Evolutionary conservation across 108 stramenopile genomes (phyloP).

Genomic region (Conticribra weissflogii): DNA sequence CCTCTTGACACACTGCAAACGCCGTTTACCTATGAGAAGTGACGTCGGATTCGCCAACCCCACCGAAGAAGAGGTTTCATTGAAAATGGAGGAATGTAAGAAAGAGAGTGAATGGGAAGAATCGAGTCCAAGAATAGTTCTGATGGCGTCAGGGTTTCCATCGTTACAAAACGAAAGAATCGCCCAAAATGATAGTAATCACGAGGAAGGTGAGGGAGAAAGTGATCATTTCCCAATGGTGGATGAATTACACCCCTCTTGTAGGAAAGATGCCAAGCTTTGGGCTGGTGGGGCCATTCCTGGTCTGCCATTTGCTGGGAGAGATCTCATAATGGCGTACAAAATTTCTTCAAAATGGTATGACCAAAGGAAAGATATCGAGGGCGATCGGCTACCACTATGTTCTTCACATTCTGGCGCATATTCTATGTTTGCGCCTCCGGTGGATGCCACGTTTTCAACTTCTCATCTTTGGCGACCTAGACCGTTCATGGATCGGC

Average conservation of each 20-base stretch:
- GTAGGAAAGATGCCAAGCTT: slow-evolving; percentile 17
- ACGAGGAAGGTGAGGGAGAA: slow-evolving; percentile 53
- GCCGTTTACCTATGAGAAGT: slow-evolving; percentile 70
- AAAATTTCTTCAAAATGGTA: slow-evolving; percentile 23
- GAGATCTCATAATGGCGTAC: slow-evolving; percentile 60
- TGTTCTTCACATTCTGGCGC: slow-evolving; percentile 19
- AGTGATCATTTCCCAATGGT: slow-evolving; percentile 6
- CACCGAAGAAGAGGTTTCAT: slow-evolving; percentile 57
- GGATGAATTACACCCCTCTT: slow-evolving; percentile 19
- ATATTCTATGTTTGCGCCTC: slow-evolving; percentile 74
- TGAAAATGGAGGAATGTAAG: slow-evolving; percentile 72
- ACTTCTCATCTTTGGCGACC: slow-evolving; percentile 71
- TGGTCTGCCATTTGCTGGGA: slow-evolving; percentile 67
- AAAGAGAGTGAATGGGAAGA: slow-evolving; percentile 86
- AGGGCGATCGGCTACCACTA: neutral
- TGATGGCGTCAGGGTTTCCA: slow-evolving; percentile 51
- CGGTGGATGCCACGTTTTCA: slow-evolving; percentile 70
- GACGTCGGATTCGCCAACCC: slow-evolving; percentile 88
- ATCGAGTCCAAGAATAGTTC: slow-evolving; percentile 75
- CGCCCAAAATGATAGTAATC: neutral
- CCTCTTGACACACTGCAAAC: slow-evolving; percentile 59
- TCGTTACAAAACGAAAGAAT: slow-evolving; percentile 6
- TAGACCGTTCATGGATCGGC: slow-evolving; percentile 79
- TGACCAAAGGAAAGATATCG: neutral
- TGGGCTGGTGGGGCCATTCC: slow-evolving; percentile 56